Evolutionary conservation across 208 protist genomes (phyloP).

Genomic region (Crithidia expoeki): DNA sequence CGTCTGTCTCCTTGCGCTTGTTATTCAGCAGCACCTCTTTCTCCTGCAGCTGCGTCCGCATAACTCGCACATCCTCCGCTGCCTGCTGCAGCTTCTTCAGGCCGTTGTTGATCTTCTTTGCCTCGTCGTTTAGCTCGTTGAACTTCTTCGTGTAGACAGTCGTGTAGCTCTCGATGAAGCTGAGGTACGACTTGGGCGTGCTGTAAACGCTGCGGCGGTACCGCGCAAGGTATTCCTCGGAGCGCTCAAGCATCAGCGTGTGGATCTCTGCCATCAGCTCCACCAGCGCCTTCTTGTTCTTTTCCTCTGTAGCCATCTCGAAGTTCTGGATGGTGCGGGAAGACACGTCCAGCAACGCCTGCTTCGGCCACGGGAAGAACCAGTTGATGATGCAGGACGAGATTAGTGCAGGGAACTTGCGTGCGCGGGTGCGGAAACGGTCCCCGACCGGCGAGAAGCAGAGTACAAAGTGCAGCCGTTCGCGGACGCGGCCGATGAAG

Average conservation of each 20-base stretch:
- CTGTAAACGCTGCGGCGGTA: conserved; percentile 94
- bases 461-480: conserved; percentile 97
- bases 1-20: conserved; percentile 93
- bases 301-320: conserved; percentile 92
- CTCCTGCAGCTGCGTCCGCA: conserved; percentile 95
- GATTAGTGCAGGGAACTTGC: conserved; percentile 98
- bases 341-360: conserved; percentile 95
- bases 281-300: conserved; percentile 89
- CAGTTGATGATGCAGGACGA: conserved; percentile 98
- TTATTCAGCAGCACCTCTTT: conserved; percentile 94
- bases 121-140: conserved; percentile 89
- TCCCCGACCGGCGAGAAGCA: conserved; percentile 98
- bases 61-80: conserved; percentile 92
- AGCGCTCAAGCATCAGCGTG: conserved; percentile 89
- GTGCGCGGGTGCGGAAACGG: conserved; percentile 95
- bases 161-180: conserved; percentile 94
- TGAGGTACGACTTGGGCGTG: conserved; percentile 95
- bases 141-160: conserved; percentile 94
- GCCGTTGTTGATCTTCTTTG: conserved; percentile 94
- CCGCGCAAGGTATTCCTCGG: conserved; percentile 92
- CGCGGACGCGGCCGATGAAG: conserved; percentile 96
- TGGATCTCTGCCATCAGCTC: conserved; percentile 94
- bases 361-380: conserved; percentile 98
- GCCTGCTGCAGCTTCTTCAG: conserved; percentile 95
- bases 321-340: conserved; percentile 89